phyloP scores from a whole-genome alignment of 1,284 basidiomycete species.

The Neolentinus lepideus region DNA sequence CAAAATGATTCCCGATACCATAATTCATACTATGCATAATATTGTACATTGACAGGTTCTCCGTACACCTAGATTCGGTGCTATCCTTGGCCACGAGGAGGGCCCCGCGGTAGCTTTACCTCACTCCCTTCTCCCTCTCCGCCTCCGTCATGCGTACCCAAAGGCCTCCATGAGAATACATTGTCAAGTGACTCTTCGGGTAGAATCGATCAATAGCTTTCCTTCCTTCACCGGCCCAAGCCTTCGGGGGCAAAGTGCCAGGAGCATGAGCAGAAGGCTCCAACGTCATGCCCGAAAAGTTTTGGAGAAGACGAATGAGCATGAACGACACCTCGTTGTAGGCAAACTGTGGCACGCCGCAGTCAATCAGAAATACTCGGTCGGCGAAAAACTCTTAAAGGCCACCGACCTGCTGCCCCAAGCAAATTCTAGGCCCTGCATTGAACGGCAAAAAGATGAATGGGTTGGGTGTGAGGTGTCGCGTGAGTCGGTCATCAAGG shows the following conservation, averaged over 20 bases:
- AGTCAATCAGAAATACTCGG: neutral
- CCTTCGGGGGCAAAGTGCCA: conserved; percentile 32
- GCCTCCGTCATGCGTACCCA: conserved; percentile 1
- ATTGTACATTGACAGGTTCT: too few species aligned
- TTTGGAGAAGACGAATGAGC: conserved; percentile 56
- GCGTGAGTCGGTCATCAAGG: conserved; percentile 27
- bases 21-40: too few species aligned
- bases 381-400: neutral
- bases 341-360: conserved; percentile 38
- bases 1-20: too few species aligned
- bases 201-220: conserved; percentile 11
- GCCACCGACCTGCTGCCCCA: conserved; percentile 33
- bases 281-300: conserved; percentile 40
- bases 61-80: too few species aligned
- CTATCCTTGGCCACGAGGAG: too few species aligned
- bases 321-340: conserved; percentile 66
- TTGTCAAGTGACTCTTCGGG: conserved; percentile 14
- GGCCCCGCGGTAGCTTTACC: too few species aligned
- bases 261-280: conserved; percentile 38
- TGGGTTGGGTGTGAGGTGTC: conserved; percentile 30
- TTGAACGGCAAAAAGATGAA: conserved; percentile 45
- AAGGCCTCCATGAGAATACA: conserved; percentile 5
- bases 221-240: conserved; percentile 33
- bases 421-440: conserved; percentile 40
- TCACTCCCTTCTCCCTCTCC: neutral